Conservation (phyloP, 306 rosid species). For the Abrus pulchellus region DNA sequence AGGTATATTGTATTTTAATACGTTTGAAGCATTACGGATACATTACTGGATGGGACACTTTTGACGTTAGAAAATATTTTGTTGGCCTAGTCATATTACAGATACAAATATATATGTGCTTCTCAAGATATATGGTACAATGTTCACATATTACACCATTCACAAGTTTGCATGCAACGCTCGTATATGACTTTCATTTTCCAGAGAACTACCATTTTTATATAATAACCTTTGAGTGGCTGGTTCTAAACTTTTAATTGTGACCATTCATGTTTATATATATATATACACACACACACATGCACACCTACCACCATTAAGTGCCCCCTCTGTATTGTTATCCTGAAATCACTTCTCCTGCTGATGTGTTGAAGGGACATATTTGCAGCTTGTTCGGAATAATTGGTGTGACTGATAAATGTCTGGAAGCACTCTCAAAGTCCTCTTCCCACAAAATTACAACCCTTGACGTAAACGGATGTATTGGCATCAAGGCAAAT, state of each 20-base stretch:
- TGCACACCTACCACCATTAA: not conserved
- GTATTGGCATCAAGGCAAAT: slow-evolving; percentile 85
- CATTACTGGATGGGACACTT: slow-evolving; percentile 17
- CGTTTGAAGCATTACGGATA: slow-evolving; percentile 28
- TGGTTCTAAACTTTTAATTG: not conserved
- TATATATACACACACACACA: too few relatives aligned
- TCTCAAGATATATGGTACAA: slow-evolving; percentile 10
- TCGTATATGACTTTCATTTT: slow-evolving; percentile 7
- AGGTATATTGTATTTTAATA: slow-evolving; percentile 61
- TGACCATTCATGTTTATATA: too few relatives aligned
- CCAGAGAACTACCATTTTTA: slow-evolving; percentile 20
- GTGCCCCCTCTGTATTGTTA: slow-evolving; percentile 12
- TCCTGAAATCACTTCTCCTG: slow-evolving; percentile 21
- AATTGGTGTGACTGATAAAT: slow-evolving; percentile 79
- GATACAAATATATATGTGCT: slow-evolving; percentile 11
- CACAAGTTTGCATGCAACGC: slow-evolving; percentile 27
- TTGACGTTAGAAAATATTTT: slow-evolving; percentile 29
- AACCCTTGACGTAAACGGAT: slow-evolving; percentile 91
- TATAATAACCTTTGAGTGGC: not conserved
- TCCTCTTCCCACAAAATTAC: slow-evolving; percentile 68
- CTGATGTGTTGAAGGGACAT: slow-evolving; percentile 41
- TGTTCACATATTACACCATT: not conserved
- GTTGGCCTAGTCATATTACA: not conserved
- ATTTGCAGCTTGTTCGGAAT: slow-evolving; percentile 86
- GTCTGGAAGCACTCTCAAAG: slow-evolving; percentile 77